Percentiles rank a stretch among this genome's conserved stretches.
Evolutionary conservation across 108 stramenopile species (phyloP).

Genomic region (Cyclotella choctawhatcheeana): DNA sequence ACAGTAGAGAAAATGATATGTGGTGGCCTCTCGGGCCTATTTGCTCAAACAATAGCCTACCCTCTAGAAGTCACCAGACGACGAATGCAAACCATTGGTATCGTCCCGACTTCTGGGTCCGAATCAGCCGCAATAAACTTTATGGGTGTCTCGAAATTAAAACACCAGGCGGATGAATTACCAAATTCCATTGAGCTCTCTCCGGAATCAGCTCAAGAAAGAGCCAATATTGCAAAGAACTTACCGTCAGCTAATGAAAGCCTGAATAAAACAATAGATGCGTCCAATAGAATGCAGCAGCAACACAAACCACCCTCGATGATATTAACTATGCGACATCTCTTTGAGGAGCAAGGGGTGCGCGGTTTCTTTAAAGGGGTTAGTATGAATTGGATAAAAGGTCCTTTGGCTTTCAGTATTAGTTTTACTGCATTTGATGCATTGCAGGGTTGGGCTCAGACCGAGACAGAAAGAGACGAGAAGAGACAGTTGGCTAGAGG

Average conservation of each 20-base stretch:
- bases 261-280: neutral
- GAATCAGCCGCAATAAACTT: slow-evolving; percentile 75
- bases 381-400: slow-evolving; percentile 97
- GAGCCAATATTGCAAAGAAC: too few relatives aligned
- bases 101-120: slow-evolving; percentile 70
- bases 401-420: slow-evolving; percentile 94
- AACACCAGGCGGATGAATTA: slow-evolving; percentile 38
- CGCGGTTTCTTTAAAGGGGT: slow-evolving; percentile 97
- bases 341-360: slow-evolving; percentile 87
- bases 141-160: slow-evolving; percentile 35
- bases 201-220: too few relatives aligned
- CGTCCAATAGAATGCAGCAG: neutral
- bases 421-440: slow-evolving; percentile 95
- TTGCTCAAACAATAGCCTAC: slow-evolving; percentile 92
- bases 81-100: slow-evolving; percentile 96
- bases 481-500: slow-evolving; percentile 21
- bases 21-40: slow-evolving; percentile 89
- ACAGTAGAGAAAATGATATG: slow-evolving; percentile 88
- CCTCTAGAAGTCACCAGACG: slow-evolving; percentile 94
- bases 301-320: slow-evolving; percentile 63
- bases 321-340: slow-evolving; percentile 62
- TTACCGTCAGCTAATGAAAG: neutral
- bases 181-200: slow-evolving; percentile 1
- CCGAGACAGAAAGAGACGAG: slow-evolving; percentile 52
- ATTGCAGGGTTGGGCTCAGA: slow-evolving; percentile 70